These are phyloP conservation scores for Chrysoporthe puriensis DNA, from an alignment of 2,329 filamentous ascomycete genomes.

Conservation along the genomic window DNA sequence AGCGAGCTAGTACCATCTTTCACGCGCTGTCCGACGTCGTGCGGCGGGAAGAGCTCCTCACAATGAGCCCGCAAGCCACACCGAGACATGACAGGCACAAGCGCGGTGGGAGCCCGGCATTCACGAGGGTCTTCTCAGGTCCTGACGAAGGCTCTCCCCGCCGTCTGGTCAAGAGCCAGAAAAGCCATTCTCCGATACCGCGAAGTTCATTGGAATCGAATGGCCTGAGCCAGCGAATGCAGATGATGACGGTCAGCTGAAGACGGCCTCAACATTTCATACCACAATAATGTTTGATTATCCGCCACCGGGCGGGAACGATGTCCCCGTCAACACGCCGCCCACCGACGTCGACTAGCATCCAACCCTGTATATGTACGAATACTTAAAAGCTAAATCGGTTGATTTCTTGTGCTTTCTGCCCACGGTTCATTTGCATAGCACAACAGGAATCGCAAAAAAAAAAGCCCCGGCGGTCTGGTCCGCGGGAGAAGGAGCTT, in stretches of 20 bases:
- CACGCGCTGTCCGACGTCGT: constrained; percentile 64
- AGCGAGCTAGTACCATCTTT: constrained; percentile 62
- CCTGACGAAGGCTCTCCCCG: constrained; percentile 60
- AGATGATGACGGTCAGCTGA: constrained; percentile 68
- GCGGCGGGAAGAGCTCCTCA: constrained; percentile 61
- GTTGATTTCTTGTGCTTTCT: constrained; percentile 17
- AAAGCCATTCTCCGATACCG: constrained; percentile 56
- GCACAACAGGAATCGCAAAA: constrained; percentile 24
- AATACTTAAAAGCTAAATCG: constrained; percentile 29
- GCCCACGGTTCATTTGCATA: constrained; percentile 28
- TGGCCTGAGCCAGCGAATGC: constrained; percentile 57
- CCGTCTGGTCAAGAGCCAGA: constrained; percentile 55
- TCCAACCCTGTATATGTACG: constrained; percentile 28
- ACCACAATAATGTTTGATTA: constrained; percentile 29
- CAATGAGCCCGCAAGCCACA: constrained; percentile 58
- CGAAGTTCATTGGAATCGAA: constrained; percentile 54
- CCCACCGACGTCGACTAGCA: constrained; percentile 18
- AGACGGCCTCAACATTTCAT: constrained; percentile 4
- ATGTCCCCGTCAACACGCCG: not conserved
- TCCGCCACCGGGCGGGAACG: constrained; percentile 11
- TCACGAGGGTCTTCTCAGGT: constrained; percentile 68
- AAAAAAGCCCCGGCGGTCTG: constrained; percentile 22
- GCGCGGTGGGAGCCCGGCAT: constrained; percentile 66
- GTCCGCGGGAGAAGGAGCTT: constrained; percentile 20
- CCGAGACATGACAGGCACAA: constrained; percentile 50